Evolutionary conservation across 768 basidiomycete species (phyloP).

Genomic region (Boletus subcaerulescens): DNA sequence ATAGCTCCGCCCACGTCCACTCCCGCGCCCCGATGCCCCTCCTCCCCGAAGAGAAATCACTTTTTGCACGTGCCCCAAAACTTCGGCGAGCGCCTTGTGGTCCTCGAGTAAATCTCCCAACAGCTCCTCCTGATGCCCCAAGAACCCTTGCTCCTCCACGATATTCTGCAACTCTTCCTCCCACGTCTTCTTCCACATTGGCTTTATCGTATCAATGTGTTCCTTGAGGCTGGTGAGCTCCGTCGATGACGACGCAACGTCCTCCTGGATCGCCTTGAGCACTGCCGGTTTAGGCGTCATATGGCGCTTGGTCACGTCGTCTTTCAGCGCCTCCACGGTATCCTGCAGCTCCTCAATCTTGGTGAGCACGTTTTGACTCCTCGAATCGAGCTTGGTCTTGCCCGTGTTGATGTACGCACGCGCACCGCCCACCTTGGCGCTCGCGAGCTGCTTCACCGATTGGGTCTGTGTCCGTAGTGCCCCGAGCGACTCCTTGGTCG

Average conservation of each 20-base stretch:
- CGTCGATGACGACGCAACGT: slow-evolving; percentile 59
- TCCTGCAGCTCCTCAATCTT: slow-evolving; percentile 93
- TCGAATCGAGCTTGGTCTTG: slow-evolving; percentile 85
- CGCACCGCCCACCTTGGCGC: slow-evolving; percentile 76
- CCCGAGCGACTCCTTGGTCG: slow-evolving; percentile 83
- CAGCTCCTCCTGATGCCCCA: slow-evolving; percentile 91
- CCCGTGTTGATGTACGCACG: slow-evolving; percentile 88
- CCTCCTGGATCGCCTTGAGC: slow-evolving; percentile 68
- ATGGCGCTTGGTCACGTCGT: slow-evolving; percentile 88
- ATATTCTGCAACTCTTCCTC: slow-evolving; percentile 94
- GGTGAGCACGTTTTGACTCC: slow-evolving; percentile 87
- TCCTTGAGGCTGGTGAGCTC: slow-evolving; percentile 77
- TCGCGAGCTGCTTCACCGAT: slow-evolving; percentile 84
- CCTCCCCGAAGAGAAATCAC: slow-evolving; percentile 70
- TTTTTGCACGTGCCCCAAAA: slow-evolving; percentile 90
- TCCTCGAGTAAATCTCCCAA: slow-evolving; percentile 86
- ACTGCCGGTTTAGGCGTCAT: slow-evolving; percentile 75
- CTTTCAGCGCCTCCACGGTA: slow-evolving; percentile 81
- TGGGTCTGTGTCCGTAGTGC: slow-evolving; percentile 80
- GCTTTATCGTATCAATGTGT: slow-evolving; percentile 86
- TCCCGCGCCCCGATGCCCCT: slow-evolving; percentile 39
- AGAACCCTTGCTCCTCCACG: slow-evolving; percentile 94
- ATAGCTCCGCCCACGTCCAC: slow-evolving; percentile 46
- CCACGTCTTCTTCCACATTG: slow-evolving; percentile 99
- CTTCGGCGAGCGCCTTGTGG: slow-evolving; percentile 81